Conservation (phyloP, 768 basidiomycete genomes). For the Hydnomerulius pinastri region DNA sequence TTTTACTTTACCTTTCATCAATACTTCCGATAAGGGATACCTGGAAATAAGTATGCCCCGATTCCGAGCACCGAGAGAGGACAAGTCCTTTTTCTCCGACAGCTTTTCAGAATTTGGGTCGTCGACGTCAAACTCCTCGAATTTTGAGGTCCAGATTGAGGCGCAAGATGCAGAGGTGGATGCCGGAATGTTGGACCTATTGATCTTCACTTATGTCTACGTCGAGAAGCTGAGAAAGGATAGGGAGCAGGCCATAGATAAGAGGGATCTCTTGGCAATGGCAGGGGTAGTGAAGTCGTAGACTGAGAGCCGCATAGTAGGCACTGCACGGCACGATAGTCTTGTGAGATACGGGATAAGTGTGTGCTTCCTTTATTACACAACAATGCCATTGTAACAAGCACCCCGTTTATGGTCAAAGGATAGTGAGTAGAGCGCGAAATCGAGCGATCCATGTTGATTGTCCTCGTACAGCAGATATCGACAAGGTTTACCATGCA, state of each 20-base stretch:
- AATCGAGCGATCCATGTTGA: not conserved
- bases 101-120: not conserved
- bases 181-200: constrained; percentile 24
- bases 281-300: not conserved
- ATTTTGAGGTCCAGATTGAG: not conserved
- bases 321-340: too few relatives aligned
- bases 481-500: constrained; percentile 26
- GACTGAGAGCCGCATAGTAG: too few relatives aligned
- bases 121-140: not conserved
- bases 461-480: not conserved
- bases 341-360: too few relatives aligned
- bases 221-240: constrained; percentile 27
- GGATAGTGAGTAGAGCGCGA: too few relatives aligned
- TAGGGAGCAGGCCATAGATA: constrained; percentile 12
- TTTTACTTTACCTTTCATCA: not conserved
- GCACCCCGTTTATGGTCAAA: too few relatives aligned
- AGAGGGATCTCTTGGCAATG: not conserved
- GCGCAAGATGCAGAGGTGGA: not conserved
- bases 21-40: not conserved
- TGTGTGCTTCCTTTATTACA: too few relatives aligned
- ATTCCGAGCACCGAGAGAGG: not conserved
- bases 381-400: too few relatives aligned
- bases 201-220: constrained; percentile 31
- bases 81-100: not conserved
- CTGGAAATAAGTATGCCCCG: not conserved